A percentile compares a stretch with the other conserved stretches of the same genome.
These are phyloP conservation scores for Malus domestica DNA, from an alignment of 306 rosid genomes.

Conservation along the genomic window DNA sequence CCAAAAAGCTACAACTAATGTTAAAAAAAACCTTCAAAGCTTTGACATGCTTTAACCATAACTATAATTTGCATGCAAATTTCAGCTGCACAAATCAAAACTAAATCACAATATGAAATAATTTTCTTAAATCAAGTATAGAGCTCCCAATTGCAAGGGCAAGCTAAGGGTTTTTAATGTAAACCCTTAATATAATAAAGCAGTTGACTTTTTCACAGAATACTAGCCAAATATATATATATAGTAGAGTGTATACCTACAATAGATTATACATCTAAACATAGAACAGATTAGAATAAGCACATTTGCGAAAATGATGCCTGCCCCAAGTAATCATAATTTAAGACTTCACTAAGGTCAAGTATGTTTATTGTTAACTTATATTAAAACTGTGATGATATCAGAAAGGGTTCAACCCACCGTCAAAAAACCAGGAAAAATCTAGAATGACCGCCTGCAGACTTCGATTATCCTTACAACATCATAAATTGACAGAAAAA, in stretches of 20 bases:
- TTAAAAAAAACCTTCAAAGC: background rate
- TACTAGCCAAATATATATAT: background rate
- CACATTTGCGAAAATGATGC: background rate
- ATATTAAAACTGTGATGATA: background rate
- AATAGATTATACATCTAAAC: background rate
- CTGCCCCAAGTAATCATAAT: background rate
- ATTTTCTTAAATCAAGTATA: background rate
- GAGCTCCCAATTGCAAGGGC: background rate
- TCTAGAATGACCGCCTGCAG: background rate
- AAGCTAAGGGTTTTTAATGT: background rate
- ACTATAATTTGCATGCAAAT: background rate
- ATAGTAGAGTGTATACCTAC: background rate
- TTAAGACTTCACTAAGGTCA: background rate
- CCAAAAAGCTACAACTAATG: conserved; percentile 3
- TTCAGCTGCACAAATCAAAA: background rate
- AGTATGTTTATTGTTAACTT: background rate
- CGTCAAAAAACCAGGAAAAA: background rate
- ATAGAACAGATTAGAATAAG: background rate
- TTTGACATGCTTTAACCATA: background rate
- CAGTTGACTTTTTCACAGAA: background rate
- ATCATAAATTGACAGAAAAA: background rate
- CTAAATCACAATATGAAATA: background rate
- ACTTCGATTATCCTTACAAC: background rate
- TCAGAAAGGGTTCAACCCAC: conserved; percentile 1
- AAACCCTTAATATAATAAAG: background rate